Base-by-base conservation (phyloP, 306 rosid species). In the Dicorynia guianensis region DNA sequence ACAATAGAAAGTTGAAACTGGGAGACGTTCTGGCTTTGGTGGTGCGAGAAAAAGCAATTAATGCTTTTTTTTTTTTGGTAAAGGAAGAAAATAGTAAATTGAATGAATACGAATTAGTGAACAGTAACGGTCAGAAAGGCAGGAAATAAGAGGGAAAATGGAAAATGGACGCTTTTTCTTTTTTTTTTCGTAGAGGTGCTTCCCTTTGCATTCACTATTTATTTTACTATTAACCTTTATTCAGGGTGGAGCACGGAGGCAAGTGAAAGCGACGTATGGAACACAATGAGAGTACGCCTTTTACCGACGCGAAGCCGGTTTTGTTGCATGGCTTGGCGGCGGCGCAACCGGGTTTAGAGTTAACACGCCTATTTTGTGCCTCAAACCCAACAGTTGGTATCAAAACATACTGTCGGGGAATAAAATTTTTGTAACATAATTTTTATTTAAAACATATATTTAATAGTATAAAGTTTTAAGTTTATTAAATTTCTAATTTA, bases 261-360 rank as follows among this genome's bases (percentile, higher is more conserved):
- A 18, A 46, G 44, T 11, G 79, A 81, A 81, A 81, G 61, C 36
- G 81, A 78, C 79, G 39, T 47, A 35, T 7, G 63, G 69, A 54
- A 34, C 47, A 50, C 79, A 77, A 54, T 52, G 75, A 87, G 79
- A 74, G 85, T 77, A 84, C 44, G 78, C 76, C 39, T 49, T 57
- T 76, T 69, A 72, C 80, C 74, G 85, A 86, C 83, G 78, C 67
- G 8, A 7, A 70, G 76, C 76, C 60, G 30, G n/a, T 50, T 44
- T 73, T 57, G 33, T 39, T 34, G 33, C 52, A 11, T 62, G 55
- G 65, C 80, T 68, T 65, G 63, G 77, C 71, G 67, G 7, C 8
- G 8, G 9, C 46, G 2, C 30, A 25, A 25, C 30, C 30, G 30
- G 30, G 30, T 2, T 25, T 25, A 25, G 30, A 25, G 30, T 25